Base-by-base conservation (phyloP, 495 filamentous ascomycete genomes). In the Penicillium psychrofluorescens region DNA sequence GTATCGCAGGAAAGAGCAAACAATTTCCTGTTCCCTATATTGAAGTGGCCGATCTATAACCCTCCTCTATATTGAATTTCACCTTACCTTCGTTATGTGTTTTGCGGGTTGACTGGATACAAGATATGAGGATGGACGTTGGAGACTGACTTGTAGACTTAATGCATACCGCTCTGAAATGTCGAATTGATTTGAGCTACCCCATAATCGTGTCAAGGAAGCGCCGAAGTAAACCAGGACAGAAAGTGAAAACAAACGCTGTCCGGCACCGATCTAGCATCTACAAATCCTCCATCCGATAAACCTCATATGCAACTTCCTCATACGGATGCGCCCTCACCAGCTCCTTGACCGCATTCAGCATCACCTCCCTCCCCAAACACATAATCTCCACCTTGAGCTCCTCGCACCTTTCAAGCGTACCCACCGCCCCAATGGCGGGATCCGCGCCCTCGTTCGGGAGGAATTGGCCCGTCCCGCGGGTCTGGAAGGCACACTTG, bases 271-370 rank as follows among this genome's bases (percentile, higher is more conserved):
- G 27, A 8, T 11, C 27, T 10, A 41, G 8, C 11, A 41, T 47
- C 68, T 61, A 86, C 48, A 86, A 75, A 67, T 84, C 74, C 62
- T 90, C 84, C 54, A 88, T 56, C 60, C 76, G 84, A 62, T 77
- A 83, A 16, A 89, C 85, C 47, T 83, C 76, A 71, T 90, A 90
- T 1, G 80, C 74, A 11, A 78, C 76, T 55, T 85, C 82, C 54
- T 90, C 86, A 55, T 90, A 90, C 16, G 86, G 87, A 76, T 90
- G 86, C 15, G 80, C 75, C 52, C 80, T 81, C 9, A 63, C 29
- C 54, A 73, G 46, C 36, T 61, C 66, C 37, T 66, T 46, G 30
- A 75, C 70, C 2, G 68, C 70, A 32, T 64, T 56, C 29, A 62
- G 43, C 64, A 74, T 73, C 36, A 73, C 61, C 37, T 70, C 57